Base-by-base conservation (phyloP, 1,139 yeast genomes). In the Suhomyces taliae region DNA sequence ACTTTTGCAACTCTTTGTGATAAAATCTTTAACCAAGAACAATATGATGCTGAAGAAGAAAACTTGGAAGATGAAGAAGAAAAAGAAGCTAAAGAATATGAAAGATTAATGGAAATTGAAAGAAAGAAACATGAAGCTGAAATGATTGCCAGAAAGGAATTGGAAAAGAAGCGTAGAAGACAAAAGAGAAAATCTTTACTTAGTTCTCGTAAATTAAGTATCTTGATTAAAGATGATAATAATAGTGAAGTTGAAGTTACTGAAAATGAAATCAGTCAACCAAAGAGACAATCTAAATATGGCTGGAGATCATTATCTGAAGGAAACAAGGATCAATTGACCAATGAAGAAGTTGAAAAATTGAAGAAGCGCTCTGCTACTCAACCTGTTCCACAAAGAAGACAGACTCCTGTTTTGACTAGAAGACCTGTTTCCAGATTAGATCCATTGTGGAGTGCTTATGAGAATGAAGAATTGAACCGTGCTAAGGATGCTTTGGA, bases 1-100 rank as follows among this genome's bases (percentile, higher is more conserved):
- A 87, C 87, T 48, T 86, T 86, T 70, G 93, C 90, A 9, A 78
- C 86, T 5, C 70, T 86, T 41, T 85, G 90, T 72, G 91, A 86
- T 66, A 83, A 82, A 62, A 81, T 86, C 50, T 86, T 86, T 67
- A 85, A 81, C 53, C 79, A 76, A 56, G 79, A 76, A 55, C 71
- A 66, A 4, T 81, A 82, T 59, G 81, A 81, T 54, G 78, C 77
- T 56, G 81, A 78, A 48, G 87, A 82, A 52, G 83, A 79, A 56
- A 69, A 66, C 43, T 66, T 76, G 52, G 65, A 71, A 8, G 80
- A 76, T 51, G 76, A 72, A 42, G 80, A 76, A 66, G 87, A 76
- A 61, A 74, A 62, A 67, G 67, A 69, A 49, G 78, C 79, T 2
- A 75, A 55, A 43, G 74, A 79, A 64, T 70, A 76, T 65, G 76